Conservation (phyloP, 2,329 filamentous ascomycete genomes). For the Exophiala lecanii-corni region DNA sequence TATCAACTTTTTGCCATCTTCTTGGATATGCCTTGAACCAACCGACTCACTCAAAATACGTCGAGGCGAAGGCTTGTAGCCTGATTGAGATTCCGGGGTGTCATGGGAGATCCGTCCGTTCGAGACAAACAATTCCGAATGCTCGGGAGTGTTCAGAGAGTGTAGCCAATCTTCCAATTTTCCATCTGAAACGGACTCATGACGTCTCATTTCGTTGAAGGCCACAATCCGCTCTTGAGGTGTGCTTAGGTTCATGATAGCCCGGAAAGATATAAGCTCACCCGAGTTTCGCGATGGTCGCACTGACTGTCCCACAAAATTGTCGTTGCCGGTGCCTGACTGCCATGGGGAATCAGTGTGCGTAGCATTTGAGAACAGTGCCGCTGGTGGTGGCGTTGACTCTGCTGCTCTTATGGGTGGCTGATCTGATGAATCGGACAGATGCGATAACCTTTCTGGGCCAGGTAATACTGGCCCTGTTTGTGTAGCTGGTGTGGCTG, state of each 20-base stretch:
- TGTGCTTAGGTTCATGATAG: constrained; percentile 68
- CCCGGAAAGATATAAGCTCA: constrained; percentile 55
- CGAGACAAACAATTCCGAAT: constrained; percentile 41
- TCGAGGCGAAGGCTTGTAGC: constrained; percentile 14
- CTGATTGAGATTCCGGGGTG: constrained; percentile 3
- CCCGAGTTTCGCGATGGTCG: too few relatives aligned
- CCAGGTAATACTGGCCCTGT: too few relatives aligned
- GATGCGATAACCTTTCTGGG: too few relatives aligned
- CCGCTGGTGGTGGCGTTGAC: too few relatives aligned
- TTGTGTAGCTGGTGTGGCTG: too few relatives aligned
- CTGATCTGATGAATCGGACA: too few relatives aligned
- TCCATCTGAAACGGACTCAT: constrained; percentile 68
- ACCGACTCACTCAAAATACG: constrained; percentile 20
- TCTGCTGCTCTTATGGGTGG: too few relatives aligned
- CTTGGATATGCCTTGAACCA: constrained; percentile 57
- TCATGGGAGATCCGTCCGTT: constrained; percentile 29
- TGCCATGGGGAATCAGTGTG: too few relatives aligned
- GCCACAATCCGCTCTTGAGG: constrained; percentile 65
- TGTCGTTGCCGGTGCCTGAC: too few relatives aligned
- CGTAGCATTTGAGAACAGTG: too few relatives aligned
- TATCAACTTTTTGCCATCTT: constrained; percentile 83
- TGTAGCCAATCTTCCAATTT: constrained; percentile 62
- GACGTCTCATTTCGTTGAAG: constrained; percentile 66
- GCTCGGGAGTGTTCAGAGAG: constrained; percentile 46
- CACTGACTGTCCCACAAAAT: too few relatives aligned